Conservation (phyloP, 495 filamentous ascomycete species). For the Letharia lupina region DNA sequence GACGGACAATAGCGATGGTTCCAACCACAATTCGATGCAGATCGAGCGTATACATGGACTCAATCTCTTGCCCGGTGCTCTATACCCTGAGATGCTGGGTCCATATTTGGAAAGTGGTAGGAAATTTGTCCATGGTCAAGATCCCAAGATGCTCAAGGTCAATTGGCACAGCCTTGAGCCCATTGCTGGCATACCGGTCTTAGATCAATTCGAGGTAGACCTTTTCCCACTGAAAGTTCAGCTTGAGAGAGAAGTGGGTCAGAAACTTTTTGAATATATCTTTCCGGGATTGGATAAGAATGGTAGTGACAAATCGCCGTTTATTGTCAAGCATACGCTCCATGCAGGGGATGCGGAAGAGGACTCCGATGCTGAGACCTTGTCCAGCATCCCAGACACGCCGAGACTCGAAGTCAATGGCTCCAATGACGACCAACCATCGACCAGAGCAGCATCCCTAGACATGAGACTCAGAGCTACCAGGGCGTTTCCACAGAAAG, state of each 20-base stretch:
- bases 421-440: slow-evolving; percentile 31
- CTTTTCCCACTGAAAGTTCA: slow-evolving; percentile 90
- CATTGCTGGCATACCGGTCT: slow-evolving; percentile 93
- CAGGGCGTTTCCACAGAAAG: slow-evolving; percentile 53
- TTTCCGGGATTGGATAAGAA: slow-evolving; percentile 72
- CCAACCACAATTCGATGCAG: slow-evolving; percentile 85
- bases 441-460: slow-evolving; percentile 55
- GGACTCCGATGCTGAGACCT: slow-evolving; percentile 46
- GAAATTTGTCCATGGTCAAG: slow-evolving; percentile 36
- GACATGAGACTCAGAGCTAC: slow-evolving; percentile 75
- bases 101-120: slow-evolving; percentile 66
- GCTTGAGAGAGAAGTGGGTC: slow-evolving; percentile 85
- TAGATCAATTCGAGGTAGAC: slow-evolving; percentile 95
- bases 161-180: slow-evolving; percentile 98
- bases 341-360: slow-evolving; percentile 47
- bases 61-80: slow-evolving; percentile 80
- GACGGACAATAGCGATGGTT: slow-evolving; percentile 92
- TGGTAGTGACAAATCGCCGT: slow-evolving; percentile 61
- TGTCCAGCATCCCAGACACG: slow-evolving; percentile 13
- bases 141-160: slow-evolving; percentile 76
- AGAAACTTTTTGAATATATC: slow-evolving; percentile 94
- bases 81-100: slow-evolving; percentile 91
- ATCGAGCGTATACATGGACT: slow-evolving; percentile 74
- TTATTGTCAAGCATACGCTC: slow-evolving; percentile 71
- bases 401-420: slow-evolving; percentile 26